phyloP scores from a whole-genome alignment of 1,284 basidiomycete species.

The Polyporus tsugae region DNA sequence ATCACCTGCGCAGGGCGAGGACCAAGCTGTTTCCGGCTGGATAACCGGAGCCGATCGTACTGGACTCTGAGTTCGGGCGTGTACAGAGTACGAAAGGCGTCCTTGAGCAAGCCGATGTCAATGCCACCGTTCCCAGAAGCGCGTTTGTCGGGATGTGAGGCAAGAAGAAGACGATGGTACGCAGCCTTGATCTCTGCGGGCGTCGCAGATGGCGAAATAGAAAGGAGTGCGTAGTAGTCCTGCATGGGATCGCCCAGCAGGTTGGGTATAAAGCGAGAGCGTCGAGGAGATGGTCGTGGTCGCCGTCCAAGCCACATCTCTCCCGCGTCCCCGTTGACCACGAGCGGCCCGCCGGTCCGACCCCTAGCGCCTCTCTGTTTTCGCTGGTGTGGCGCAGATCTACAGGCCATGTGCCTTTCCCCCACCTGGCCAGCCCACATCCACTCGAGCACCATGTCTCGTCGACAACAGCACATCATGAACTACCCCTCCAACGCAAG shows the following conservation, averaged over 20 bases:
- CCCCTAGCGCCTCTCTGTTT: neutral
- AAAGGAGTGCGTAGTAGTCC: constrained; percentile 47
- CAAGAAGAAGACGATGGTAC: constrained; percentile 72
- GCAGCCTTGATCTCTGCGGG: constrained; percentile 66
- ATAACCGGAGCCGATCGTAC: constrained; percentile 54
- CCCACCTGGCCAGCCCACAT: neutral
- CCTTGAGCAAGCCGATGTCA: constrained; percentile 64
- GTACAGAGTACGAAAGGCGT: constrained; percentile 67
- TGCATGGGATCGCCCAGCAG: neutral
- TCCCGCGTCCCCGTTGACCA: neutral
- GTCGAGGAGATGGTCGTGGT: constrained; percentile 10
- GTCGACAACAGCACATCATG: constrained; percentile 22
- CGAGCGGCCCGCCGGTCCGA: neutral
- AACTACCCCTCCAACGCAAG: constrained; percentile 29
- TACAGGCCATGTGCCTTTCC: too few species aligned
- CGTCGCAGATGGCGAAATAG: constrained; percentile 42
- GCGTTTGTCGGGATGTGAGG: constrained; percentile 75
- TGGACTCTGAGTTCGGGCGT: constrained; percentile 51
- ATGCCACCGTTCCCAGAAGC: constrained; percentile 32
- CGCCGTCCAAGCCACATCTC: constrained; percentile 1
- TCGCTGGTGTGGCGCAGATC: neutral
- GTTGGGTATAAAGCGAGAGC: constrained; percentile 2
- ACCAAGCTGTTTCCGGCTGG: constrained; percentile 31
- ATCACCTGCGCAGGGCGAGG: constrained; percentile 79
- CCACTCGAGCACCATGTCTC: constrained; percentile 21